Base-by-base conservation (phyloP, 345 rosid species). In the Eucalyptus melliodora region DNA sequence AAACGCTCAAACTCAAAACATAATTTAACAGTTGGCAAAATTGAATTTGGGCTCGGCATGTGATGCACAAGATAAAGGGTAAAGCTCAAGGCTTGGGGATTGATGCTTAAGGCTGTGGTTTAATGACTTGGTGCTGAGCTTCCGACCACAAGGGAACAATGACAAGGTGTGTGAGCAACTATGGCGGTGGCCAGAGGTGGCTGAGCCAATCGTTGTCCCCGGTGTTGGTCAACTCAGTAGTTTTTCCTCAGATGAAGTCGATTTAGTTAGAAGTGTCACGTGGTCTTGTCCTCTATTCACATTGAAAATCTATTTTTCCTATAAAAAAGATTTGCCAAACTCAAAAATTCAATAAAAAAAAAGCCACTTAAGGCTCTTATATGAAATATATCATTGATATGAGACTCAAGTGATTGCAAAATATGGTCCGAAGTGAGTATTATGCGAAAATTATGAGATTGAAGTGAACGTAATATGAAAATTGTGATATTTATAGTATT, bases 391-490 rank as follows among this genome's bases (percentile, higher is more conserved):
- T 45, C 11, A 45, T 45, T 45, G 49, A 45, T 45, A 45, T 45
- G 49, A 45, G 11, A 45, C 49, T 45, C 11, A 45, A 10, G 49
- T 45, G 49, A 45, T 45, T 45, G 49, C 11, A 3, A 45, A 45
- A 45, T 45, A 45, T 45, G 49, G 49, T 2, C 49, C 4, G 0
- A 65, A 4, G 2, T n/a, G 2, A n/a, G 77, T 0, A 34, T 65
- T 1, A 8, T 65, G 16, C 0, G 1, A n/a, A n/a, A 65, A 16
- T 65, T 65, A n/a, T n/a, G 40, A 27, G 1, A 67, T 1, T 31
- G 1, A 31, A 69, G 13, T 16, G 6, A 69, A 31, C 0, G 1
- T 60, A 1, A 5, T 31, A 31, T 3, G 24, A 69, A 69, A 69
- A 31, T 31, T 4, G 3, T 31, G 24, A 0, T 4, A 69, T 9